These are phyloP conservation scores for Eucalyptus fibrosa DNA, from an alignment of 345 rosid species.

Conservation along the genomic window DNA sequence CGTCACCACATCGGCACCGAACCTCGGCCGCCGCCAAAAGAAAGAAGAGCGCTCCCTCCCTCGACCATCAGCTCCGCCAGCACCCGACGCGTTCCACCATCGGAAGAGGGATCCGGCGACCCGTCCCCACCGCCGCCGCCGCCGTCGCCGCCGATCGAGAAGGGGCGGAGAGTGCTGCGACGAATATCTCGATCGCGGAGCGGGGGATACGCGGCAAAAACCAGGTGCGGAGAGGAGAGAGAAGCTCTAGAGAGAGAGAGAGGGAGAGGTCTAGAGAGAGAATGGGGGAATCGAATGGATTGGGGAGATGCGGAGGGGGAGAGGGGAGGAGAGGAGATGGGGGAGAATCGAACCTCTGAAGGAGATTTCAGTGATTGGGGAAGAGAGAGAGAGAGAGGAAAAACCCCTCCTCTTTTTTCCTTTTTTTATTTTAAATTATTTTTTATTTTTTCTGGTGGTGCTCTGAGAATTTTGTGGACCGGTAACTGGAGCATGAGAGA, in stretches of 20 bases:
- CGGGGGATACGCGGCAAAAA: not conserved
- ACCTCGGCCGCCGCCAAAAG: not conserved
- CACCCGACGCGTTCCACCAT: not conserved
- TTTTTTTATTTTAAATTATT: not conserved
- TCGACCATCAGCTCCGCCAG: not conserved
- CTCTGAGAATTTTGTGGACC: not conserved
- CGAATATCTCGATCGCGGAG: not conserved
- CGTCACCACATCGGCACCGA: not conserved
- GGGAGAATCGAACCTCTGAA: not conserved
- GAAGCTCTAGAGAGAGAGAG: not conserved
- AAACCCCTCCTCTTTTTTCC: not conserved
- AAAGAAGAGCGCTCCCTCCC: not conserved
- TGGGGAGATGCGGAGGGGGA: not conserved
- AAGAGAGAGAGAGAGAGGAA: not conserved
- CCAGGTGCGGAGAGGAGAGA: not conserved
- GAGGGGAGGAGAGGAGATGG: not conserved
- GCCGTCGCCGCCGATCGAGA: not conserved
- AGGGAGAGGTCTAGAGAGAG: not conserved
- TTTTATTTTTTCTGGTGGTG: not conserved
- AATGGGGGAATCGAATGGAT: not conserved
- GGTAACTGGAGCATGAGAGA: not conserved
- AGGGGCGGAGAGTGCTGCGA: not conserved
- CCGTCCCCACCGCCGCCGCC: no score
- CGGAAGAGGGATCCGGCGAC: not conserved
- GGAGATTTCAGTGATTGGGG: not conserved